A percentile compares a stretch with the other conserved stretches of the same genome.
Evolutionary conservation across 441 rosid genomes (phyloP).

Genomic region (Gossypium lobatum): DNA sequence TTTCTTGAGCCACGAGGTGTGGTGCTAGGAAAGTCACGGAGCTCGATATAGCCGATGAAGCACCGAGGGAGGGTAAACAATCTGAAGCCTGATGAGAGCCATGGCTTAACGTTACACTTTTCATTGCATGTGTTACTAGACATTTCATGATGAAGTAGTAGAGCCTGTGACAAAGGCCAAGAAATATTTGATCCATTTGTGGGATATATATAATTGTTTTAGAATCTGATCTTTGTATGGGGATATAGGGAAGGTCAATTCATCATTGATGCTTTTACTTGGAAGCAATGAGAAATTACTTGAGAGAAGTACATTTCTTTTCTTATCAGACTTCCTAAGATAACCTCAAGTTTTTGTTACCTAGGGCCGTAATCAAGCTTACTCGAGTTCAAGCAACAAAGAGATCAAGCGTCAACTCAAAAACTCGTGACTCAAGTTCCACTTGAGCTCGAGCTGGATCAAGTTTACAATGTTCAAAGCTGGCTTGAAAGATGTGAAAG

Average conservation of each 20-base stretch:
- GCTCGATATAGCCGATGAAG: not conserved
- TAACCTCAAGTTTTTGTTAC: not conserved
- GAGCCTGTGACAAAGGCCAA: slow-evolving; percentile 33
- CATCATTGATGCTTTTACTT: slow-evolving; percentile 22
- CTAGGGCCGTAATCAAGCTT: not conserved
- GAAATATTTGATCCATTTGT: slow-evolving; percentile 24
- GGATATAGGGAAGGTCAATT: not conserved
- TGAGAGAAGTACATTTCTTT: slow-evolving; percentile 22
- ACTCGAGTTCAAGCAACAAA: not conserved
- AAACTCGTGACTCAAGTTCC: not conserved
- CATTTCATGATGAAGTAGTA: slow-evolving; percentile 28
- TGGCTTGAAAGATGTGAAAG: slow-evolving; percentile 38
- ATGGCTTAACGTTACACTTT: slow-evolving; percentile 27
- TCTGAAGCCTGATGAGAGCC: not conserved
- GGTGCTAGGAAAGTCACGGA: not conserved
- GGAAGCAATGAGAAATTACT: slow-evolving; percentile 5
- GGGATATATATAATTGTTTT: not conserved
- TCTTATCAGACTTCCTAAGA: not conserved
- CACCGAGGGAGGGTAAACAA: not conserved
- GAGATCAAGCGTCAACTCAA: not conserved
- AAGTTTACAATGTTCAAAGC: slow-evolving; percentile 45
- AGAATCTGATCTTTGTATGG: slow-evolving; percentile 1
- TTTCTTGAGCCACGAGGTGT: not conserved
- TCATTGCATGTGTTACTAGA: slow-evolving; percentile 27
- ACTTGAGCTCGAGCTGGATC: not conserved